Conservation (phyloP, 1,139 yeast genomes). For the Waltiozyma sp. region DNA sequence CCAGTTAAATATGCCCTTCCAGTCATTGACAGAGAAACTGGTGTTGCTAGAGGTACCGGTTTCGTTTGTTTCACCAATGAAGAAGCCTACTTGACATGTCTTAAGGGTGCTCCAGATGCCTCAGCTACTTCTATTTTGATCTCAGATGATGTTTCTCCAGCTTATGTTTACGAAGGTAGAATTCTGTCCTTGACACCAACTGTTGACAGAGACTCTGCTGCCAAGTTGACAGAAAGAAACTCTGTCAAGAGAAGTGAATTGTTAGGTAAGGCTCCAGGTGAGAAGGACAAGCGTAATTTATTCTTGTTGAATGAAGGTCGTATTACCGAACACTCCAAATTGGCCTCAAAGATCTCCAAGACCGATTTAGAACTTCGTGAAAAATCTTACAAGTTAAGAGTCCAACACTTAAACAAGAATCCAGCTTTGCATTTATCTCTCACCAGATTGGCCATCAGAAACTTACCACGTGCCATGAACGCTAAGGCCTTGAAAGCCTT, state of each 20-base stretch:
- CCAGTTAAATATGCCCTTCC: constrained; percentile 88
- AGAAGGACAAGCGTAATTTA: constrained; percentile 74
- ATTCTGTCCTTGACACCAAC: constrained; percentile 75
- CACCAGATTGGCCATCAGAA: constrained; percentile 89
- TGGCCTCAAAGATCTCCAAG: constrained; percentile 57
- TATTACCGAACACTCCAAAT: constrained; percentile 67
- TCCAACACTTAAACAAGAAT: constrained; percentile 81
- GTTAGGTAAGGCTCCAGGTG: constrained; percentile 71
- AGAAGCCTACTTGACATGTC: constrained; percentile 55
- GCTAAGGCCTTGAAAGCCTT: constrained; percentile 82
- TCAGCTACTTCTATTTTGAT: constrained; percentile 70
- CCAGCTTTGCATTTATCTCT: constrained; percentile 84
- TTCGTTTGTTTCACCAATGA: constrained; percentile 73
- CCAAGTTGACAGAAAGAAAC: constrained; percentile 60
- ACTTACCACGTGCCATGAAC: constrained; percentile 85
- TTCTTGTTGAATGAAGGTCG: constrained; percentile 91
- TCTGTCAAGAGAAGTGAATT: constrained; percentile 62
- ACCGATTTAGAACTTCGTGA: constrained; percentile 84
- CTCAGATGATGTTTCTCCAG: constrained; percentile 84
- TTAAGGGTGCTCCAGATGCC: constrained; percentile 69
- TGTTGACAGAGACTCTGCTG: constrained; percentile 82
- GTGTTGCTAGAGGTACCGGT: constrained; percentile 88
- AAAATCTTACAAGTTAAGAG: constrained; percentile 75
- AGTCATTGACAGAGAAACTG: constrained; percentile 77
- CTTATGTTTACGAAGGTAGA: constrained; percentile 88